Base-by-base conservation (phyloP, 192 early-diverging fungal genomes). In the Coemansia biformis region DNA sequence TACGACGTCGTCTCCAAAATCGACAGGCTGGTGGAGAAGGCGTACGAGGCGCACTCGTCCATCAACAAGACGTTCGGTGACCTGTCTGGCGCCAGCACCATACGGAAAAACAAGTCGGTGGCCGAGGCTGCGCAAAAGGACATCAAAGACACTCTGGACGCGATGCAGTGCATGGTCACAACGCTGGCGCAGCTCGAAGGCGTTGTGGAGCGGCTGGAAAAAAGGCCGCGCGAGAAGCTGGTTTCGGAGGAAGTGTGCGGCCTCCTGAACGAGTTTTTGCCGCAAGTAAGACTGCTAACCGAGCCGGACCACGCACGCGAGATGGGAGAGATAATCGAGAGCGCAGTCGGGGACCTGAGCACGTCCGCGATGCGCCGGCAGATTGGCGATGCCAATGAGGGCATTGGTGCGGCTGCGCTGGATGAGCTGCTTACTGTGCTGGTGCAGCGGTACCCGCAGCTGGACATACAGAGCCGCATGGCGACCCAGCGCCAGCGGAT, bases 81-180 rank as follows among this genome's bases (percentile, higher is more conserved):
- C n/a, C 24, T 73, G 41, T 54, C 69, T 2, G 69, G 69, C 13
- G 46, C 62, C 36, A 58, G 63, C 46, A 61, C 69, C 12, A 73
- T 73, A 18, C 69, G 69, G 43, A 73, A 73, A 39, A 63, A 73
- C 50, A 66, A 66, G 24, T 73, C 69, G 6, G 58, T 73, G 11
- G 39, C 54, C 2, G 69, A 73, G 29, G 69, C 69, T 0, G 63
- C 63, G 11, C 62, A 61, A 13, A 65, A 58, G 13, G 69, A 73
- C 35, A 73, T 73, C 23, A 33, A 53, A 14, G 57, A 26, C 34
- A 66, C 69, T 14, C 48, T 73, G n/a, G 63, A 65, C 0, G 53
- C 58, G 5, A 52, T 73, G 57, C 62, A 55, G 23, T 35, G 33
- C 46, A 73, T 73, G 69, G 22, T 73, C 12, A 51, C 26, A 1